A percentile compares a stretch with the other conserved stretches of the same genome.
phyloP scores from a whole-genome alignment of 225 moss, liverwort and hornwort species.

The Climacium dendroides region DNA sequence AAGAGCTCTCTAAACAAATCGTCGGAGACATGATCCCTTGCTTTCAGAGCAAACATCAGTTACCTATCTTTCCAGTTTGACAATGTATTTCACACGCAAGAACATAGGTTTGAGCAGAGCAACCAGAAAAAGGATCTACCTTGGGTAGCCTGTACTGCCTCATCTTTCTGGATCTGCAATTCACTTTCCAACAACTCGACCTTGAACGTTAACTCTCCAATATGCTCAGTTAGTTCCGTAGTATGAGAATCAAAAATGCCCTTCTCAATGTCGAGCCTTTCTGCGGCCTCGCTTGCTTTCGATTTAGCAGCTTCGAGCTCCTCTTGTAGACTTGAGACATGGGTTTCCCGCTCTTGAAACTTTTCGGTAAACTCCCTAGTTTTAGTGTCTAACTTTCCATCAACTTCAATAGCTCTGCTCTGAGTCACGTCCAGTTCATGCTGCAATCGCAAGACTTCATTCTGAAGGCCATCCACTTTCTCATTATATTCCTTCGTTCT shows the following conservation, averaged over 20 bases:
- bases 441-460: background rate
- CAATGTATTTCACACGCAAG: background rate
- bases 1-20: background rate
- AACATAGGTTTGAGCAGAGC: background rate
- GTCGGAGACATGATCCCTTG: background rate
- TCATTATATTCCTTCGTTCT: constrained; percentile 9
- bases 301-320: constrained; percentile 17
- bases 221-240: background rate
- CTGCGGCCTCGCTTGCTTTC: constrained; percentile 5
- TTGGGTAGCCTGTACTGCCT: constrained; percentile 12
- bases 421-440: constrained; percentile 2
- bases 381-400: constrained; percentile 1
- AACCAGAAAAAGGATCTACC: background rate
- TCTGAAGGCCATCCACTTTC: constrained; percentile 5
- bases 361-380: constrained; percentile 15
- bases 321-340: constrained; percentile 6
- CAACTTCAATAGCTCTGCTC: constrained; percentile 2
- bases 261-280: constrained; percentile 7
- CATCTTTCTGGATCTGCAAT: background rate
- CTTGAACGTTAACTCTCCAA: constrained; percentile 4
- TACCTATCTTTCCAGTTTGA: background rate
- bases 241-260: background rate
- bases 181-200: constrained; percentile 2
- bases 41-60: background rate
- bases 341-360: constrained; percentile 6